Conservation (phyloP, 1,284 basidiomycete genomes). For the Ceratobasidium papillatum region DNA sequence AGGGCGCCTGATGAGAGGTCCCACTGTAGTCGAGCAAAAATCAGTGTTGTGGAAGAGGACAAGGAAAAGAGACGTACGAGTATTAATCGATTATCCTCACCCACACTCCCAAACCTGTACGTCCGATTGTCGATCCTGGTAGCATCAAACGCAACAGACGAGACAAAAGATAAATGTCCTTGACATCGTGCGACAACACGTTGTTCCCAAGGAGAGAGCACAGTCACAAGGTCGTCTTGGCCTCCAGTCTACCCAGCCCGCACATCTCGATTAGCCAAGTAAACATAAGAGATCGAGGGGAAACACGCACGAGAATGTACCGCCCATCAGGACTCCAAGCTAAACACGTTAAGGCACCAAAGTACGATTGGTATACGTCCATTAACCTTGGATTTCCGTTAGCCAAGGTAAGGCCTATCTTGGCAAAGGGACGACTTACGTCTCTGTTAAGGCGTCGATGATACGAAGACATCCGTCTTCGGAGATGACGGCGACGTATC, state of each 20-base stretch:
- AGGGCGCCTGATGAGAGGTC: slow-evolving; percentile 86
- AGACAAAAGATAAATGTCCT: slow-evolving; percentile 95
- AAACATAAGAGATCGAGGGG: not conserved
- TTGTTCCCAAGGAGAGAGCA: slow-evolving; percentile 91
- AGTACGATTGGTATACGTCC: slow-evolving; percentile 92
- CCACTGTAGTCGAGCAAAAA: slow-evolving; percentile 65
- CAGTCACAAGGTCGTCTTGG: slow-evolving; percentile 93
- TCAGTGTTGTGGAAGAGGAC: too few relatives aligned
- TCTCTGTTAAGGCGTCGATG: slow-evolving; percentile 84
- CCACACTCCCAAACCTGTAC: slow-evolving; percentile 87
- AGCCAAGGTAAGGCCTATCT: slow-evolving; percentile 23
- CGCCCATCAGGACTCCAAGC: slow-evolving; percentile 96
- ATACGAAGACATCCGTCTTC: slow-evolving; percentile 90
- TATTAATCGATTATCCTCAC: slow-evolving; percentile 93
- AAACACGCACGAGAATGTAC: slow-evolving; percentile 79
- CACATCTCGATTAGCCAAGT: not conserved
- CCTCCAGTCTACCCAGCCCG: slow-evolving; percentile 68
- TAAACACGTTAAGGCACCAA: slow-evolving; percentile 86
- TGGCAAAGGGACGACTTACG: slow-evolving; percentile 60
- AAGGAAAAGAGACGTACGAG: slow-evolving; percentile 60
- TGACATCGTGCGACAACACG: slow-evolving; percentile 95
- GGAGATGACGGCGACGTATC: slow-evolving; percentile 83
- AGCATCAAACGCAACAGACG: slow-evolving; percentile 88
- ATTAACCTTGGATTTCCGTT: slow-evolving; percentile 64
- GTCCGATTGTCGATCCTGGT: slow-evolving; percentile 84